These are phyloP conservation scores for Rhizopus delemar DNA, from an alignment of 371 early-diverging fungal species.

Conservation along the genomic window DNA sequence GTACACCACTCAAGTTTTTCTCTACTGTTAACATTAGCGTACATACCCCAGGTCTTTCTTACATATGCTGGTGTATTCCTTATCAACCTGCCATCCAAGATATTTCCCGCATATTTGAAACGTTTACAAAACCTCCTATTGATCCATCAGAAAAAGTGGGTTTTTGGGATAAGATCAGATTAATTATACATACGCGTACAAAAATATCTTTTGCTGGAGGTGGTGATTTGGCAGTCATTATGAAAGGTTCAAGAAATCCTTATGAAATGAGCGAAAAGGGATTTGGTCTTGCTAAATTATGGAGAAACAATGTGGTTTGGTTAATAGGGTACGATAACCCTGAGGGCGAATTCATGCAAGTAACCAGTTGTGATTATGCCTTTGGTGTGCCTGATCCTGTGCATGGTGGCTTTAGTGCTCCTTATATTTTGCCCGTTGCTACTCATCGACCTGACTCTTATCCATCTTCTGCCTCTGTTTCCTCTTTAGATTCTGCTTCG, in stretches of 20 bases:
- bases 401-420: constrained; percentile 40
- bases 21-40: constrained; percentile 54
- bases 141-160: constrained; percentile 70
- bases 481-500: constrained; percentile 17
- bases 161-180: constrained; percentile 79
- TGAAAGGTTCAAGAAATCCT: constrained; percentile 53
- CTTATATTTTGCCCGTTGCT: constrained; percentile 20
- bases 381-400: constrained; percentile 45
- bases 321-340: constrained; percentile 32
- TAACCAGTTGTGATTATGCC: constrained; percentile 34
- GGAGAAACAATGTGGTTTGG: constrained; percentile 33
- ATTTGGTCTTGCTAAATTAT: constrained; percentile 48
- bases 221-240: constrained; percentile 55
- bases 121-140: constrained; percentile 62
- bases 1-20: constrained; percentile 68
- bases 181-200: constrained; percentile 66
- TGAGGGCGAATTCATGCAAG: constrained; percentile 38
- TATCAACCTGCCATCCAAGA: constrained; percentile 70
- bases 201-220: constrained; percentile 58
- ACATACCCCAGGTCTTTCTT: constrained; percentile 36
- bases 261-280: constrained; percentile 47
- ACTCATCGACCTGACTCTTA: background rate
- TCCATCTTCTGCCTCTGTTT: constrained; percentile 8
- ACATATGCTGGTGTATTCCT: constrained; percentile 61
- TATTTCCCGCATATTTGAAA: constrained; percentile 61